A percentile compares a stretch with the other conserved stretches of the same genome.
These are phyloP conservation scores for Neonectria neomacrospora DNA, from an alignment of 2,329 filamentous ascomycete genomes.

Conservation along the genomic window DNA sequence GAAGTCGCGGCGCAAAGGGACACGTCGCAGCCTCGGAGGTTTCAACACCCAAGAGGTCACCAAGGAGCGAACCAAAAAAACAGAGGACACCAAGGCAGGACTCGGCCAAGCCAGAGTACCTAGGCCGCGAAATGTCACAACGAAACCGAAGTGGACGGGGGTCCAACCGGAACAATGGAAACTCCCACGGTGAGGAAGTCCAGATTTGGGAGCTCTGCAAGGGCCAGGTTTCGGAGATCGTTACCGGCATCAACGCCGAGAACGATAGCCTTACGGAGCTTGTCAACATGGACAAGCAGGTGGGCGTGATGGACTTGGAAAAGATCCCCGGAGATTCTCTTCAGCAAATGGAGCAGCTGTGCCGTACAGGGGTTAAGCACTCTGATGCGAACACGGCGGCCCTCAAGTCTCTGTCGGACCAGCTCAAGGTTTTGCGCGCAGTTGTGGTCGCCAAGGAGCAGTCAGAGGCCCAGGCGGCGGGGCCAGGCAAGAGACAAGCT, in stretches of 20 bases:
- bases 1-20: slow-evolving; percentile 33
- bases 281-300: slow-evolving; percentile 54
- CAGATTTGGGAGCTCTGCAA: slow-evolving; percentile 57
- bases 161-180: slow-evolving; percentile 57
- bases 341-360: slow-evolving; percentile 57
- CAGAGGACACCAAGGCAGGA: slow-evolving; percentile 39
- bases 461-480: slow-evolving; percentile 48
- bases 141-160: slow-evolving; percentile 58
- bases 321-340: slow-evolving; percentile 52
- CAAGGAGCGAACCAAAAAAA: slow-evolving; percentile 34
- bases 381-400: slow-evolving; percentile 52
- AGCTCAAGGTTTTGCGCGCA: slow-evolving; percentile 56
- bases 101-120: slow-evolving; percentile 37
- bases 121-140: slow-evolving; percentile 53
- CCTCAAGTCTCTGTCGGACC: slow-evolving; percentile 54
- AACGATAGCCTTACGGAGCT: slow-evolving; percentile 55
- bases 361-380: slow-evolving; percentile 55
- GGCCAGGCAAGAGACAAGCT: slow-evolving; percentile 45
- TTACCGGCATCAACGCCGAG: slow-evolving; percentile 55
- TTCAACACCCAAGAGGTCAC: slow-evolving; percentile 41
- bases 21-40: slow-evolving; percentile 32
- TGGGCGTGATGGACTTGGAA: slow-evolving; percentile 52
- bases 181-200: slow-evolving; percentile 56
- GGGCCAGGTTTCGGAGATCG: slow-evolving; percentile 53
- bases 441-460: slow-evolving; percentile 58